A percentile compares a stretch with the other conserved stretches of the same genome.
Conservation (phyloP, 2,329 filamentous ascomycete species). For the Apiospora koreana region DNA sequence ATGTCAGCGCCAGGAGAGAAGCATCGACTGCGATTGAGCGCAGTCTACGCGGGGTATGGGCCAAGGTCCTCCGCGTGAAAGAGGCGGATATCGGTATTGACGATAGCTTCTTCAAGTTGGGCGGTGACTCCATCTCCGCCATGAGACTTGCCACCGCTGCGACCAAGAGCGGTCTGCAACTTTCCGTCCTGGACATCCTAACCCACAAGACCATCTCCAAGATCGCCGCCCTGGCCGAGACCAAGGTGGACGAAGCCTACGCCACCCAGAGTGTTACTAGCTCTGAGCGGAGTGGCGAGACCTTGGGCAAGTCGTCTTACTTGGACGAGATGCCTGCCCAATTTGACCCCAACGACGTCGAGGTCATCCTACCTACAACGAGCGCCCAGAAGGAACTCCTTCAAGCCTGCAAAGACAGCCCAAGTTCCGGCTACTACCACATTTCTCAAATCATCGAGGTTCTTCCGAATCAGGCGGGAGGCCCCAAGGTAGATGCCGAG, state of each 20-base stretch:
- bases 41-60: slow-evolving; percentile 27
- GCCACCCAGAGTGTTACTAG: slow-evolving; percentile 15
- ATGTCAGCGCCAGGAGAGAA: slow-evolving; percentile 7
- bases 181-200: slow-evolving; percentile 14
- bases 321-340: slow-evolving; percentile 7
- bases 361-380: slow-evolving; percentile 1
- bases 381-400: slow-evolving; percentile 9
- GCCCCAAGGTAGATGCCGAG: slow-evolving; percentile 7
- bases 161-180: slow-evolving; percentile 12
- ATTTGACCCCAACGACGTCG: slow-evolving; percentile 10
- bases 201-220: slow-evolving; percentile 15
- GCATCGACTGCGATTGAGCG: slow-evolving; percentile 13
- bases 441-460: slow-evolving; percentile 15
- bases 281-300: slow-evolving; percentile 9
- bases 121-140: slow-evolving; percentile 20
- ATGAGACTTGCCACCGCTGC: not conserved
- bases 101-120: slow-evolving; percentile 20
- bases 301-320: not conserved
- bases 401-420: slow-evolving; percentile 8
- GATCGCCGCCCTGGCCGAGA: slow-evolving; percentile 12
- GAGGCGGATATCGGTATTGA: slow-evolving; percentile 17
- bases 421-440: slow-evolving; percentile 12
- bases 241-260: slow-evolving; percentile 14
- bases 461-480: not conserved
- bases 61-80: slow-evolving; percentile 28